Conservation (phyloP, 2,329 filamentous ascomycete genomes). For the Fusarium chlamydosporum region DNA sequence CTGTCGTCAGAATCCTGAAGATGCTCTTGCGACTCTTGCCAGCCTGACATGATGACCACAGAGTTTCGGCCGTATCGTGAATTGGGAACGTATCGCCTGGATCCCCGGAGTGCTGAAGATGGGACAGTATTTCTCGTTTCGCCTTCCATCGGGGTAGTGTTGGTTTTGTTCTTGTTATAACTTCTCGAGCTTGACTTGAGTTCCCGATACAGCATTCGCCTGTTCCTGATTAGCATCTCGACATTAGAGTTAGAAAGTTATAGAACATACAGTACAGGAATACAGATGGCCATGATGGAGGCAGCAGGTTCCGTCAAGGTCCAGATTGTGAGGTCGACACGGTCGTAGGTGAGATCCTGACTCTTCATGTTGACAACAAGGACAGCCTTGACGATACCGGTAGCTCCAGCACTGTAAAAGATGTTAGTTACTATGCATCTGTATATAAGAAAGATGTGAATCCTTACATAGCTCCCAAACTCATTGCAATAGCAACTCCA, state of each 20-base stretch:
- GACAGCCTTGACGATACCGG: constrained; percentile 55
- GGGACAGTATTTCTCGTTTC: constrained; percentile 16
- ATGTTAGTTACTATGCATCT: constrained; percentile 2
- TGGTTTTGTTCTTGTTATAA: constrained; percentile 48
- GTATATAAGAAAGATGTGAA: rapidly evolving
- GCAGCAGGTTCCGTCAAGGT: constrained; percentile 55
- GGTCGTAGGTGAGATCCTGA: constrained; percentile 54
- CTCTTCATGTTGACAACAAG: constrained; percentile 53
- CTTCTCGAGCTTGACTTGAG: constrained; percentile 52
- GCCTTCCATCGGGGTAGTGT: constrained; percentile 25
- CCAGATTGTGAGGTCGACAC: constrained; percentile 56
- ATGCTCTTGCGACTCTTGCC: constrained; percentile 55
- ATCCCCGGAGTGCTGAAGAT: constrained; percentile 13
- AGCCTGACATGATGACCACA: constrained; percentile 54
- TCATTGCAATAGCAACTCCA: constrained; percentile 56
- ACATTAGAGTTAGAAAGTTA: rapidly evolving
- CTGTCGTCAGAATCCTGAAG: constrained; percentile 45
- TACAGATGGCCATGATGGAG: constrained; percentile 56
- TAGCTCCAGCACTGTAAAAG: constrained; percentile 51
- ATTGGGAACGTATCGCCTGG: constrained; percentile 38
- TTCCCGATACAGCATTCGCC: constrained; percentile 55
- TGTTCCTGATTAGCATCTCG: constrained; percentile 26
- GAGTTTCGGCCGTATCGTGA: constrained; percentile 52
- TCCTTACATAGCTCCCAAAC: constrained; percentile 54
- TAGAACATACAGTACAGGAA: constrained; percentile 53